Conservation (phyloP, 371 early-diverging fungal species). For the Actinomucor elegans region DNA sequence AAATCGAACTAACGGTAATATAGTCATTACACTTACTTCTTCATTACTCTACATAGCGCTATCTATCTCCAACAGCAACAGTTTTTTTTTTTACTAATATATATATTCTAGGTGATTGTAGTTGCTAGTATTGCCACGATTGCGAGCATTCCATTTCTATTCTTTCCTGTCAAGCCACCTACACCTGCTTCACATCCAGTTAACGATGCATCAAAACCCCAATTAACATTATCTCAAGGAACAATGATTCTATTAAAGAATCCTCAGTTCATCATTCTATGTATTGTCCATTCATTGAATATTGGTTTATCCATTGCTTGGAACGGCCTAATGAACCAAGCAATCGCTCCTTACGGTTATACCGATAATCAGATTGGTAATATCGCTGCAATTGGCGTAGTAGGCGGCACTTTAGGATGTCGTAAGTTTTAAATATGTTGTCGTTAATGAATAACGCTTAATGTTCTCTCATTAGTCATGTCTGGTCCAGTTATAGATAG, state of each 20-base stretch:
- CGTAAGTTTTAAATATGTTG: slow-evolving; percentile 22
- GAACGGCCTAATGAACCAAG: slow-evolving; percentile 60
- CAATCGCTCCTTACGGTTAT: slow-evolving; percentile 67
- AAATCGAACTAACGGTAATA: slow-evolving; percentile 33
- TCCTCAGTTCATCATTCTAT: slow-evolving; percentile 55
- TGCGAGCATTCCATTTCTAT: slow-evolving; percentile 46
- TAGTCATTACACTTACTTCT: neutral
- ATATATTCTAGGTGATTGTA: slow-evolving; percentile 40
- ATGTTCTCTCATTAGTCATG: slow-evolving; percentile 35
- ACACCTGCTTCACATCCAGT: slow-evolving; percentile 39
- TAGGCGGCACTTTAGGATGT: slow-evolving; percentile 57
- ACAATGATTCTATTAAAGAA: slow-evolving; percentile 50
- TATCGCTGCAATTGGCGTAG: slow-evolving; percentile 55
- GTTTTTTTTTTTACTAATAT: no score
- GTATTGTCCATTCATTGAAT: slow-evolving; percentile 54
- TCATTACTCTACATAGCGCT: no score
- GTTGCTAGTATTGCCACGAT: slow-evolving; percentile 47
- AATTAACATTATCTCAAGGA: slow-evolving; percentile 41
- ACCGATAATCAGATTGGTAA: slow-evolving; percentile 56
- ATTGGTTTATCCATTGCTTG: slow-evolving; percentile 67
- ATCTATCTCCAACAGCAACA: no score
- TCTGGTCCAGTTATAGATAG: slow-evolving; percentile 54
- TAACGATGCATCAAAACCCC: neutral
- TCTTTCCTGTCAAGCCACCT: slow-evolving; percentile 49
- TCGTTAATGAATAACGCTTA: neutral